These are phyloP conservation scores for Cyberlindnera xylosilytica DNA, from an alignment of 805 yeast genomes.

Conservation along the genomic window DNA sequence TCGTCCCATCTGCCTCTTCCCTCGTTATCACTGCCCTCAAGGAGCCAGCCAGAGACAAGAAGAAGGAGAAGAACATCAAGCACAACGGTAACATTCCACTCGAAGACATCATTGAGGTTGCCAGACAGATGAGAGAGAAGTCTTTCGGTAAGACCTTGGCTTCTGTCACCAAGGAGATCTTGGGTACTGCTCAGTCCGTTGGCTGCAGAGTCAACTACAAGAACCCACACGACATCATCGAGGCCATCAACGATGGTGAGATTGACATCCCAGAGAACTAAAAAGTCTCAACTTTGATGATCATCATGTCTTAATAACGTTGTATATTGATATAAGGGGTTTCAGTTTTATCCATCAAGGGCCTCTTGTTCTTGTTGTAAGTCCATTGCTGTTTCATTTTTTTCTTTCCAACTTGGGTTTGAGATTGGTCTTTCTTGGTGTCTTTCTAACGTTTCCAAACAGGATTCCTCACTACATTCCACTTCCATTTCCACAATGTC, in stretches of 20 bases:
- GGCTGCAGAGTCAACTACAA: constrained; percentile 99
- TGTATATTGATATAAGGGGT: constrained; percentile 25
- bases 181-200: constrained; percentile 99
- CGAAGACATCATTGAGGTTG: constrained; percentile 94
- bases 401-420: not conserved
- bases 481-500: not conserved
- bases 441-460: not conserved
- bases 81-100: constrained; percentile 98
- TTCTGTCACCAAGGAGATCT: constrained; percentile 96
- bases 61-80: constrained; percentile 99
- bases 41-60: constrained; percentile 99
- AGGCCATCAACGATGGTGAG: constrained; percentile 97
- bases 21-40: constrained; percentile 98
- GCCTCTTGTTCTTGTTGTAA: constrained; percentile 8
- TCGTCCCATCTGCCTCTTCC: constrained; percentile 99
- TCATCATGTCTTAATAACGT: constrained; percentile 19
- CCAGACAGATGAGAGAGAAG: constrained; percentile 96
- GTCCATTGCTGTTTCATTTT: not conserved
- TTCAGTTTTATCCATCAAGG: constrained; percentile 12
- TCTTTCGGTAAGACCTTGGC: constrained; percentile 97
- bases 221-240: constrained; percentile 99
- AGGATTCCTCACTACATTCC: constrained; percentile 4
- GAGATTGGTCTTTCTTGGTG: not conserved
- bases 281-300: constrained; percentile 23
- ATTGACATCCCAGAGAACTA: constrained; percentile 86